Evolutionary conservation across 106 monocot species (phyloP).

Genomic region (Iris macrosiphon): DNA sequence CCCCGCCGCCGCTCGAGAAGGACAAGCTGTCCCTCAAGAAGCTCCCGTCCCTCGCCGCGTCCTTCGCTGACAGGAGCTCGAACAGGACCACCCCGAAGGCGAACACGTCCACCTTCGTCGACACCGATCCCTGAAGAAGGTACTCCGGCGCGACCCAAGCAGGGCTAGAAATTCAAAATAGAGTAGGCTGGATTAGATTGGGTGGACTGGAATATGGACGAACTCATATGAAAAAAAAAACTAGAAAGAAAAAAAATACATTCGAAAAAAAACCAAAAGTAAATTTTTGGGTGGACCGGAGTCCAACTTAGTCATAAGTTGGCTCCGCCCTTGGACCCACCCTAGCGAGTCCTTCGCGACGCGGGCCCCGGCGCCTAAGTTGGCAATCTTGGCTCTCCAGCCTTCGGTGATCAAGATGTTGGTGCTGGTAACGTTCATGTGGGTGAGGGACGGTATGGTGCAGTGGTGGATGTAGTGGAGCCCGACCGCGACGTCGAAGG

Average conservation of each 20-base stretch:
- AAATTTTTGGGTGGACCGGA: too few species aligned
- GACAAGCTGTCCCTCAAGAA: background rate
- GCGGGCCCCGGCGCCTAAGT: conserved; percentile 2
- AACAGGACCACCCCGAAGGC: conserved; percentile 23
- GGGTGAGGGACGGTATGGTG: conserved; percentile 19
- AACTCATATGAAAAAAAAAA: too few species aligned
- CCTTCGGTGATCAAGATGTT: conserved; percentile 22
- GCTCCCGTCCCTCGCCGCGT: conserved; percentile 5
- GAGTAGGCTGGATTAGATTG: too few species aligned
- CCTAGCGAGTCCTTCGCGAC: background rate
- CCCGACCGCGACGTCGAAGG: conserved; percentile 22
- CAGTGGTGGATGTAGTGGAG: conserved; percentile 36
- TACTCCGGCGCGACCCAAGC: conserved; percentile 16
- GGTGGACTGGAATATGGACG: too few species aligned
- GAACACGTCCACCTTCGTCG: conserved; percentile 23
- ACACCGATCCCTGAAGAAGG: conserved; percentile 6
- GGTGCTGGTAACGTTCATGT: conserved; percentile 29
- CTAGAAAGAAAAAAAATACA: too few species aligned
- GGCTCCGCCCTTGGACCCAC: too few species aligned
- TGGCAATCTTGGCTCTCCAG: conserved; percentile 25
- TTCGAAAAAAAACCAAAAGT: too few species aligned
- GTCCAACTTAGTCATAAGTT: too few species aligned
- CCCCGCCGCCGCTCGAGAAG: conserved; percentile 7
- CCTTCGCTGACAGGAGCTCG: conserved; percentile 15
- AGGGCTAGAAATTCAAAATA: too few species aligned